Conservation (phyloP, 352 stramenopile species). For the Globisporangium lucens region DNA sequence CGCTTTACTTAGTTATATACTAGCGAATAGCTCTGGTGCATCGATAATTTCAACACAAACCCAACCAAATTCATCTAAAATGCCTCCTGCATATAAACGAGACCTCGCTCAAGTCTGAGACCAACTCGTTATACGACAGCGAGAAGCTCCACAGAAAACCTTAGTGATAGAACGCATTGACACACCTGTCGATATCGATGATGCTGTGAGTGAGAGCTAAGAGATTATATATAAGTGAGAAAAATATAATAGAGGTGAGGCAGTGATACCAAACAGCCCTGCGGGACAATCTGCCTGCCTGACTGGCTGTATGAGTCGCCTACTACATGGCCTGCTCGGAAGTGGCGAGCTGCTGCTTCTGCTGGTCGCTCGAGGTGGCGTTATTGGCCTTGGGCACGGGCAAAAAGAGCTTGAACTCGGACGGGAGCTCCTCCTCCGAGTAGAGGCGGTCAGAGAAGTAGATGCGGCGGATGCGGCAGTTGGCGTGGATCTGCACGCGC, state of each 20-base stretch:
- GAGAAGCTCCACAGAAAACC: too few species aligned
- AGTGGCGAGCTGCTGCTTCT: slow-evolving; percentile 37
- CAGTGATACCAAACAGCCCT: background rate
- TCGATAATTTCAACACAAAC: background rate
- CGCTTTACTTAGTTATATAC: background rate
- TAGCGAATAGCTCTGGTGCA: background rate
- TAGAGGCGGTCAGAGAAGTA: slow-evolving; percentile 98
- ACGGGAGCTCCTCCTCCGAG: slow-evolving; percentile 95
- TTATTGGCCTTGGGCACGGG: slow-evolving; percentile 90
- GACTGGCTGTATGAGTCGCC: slow-evolving; percentile 14
- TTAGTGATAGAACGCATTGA: too few species aligned
- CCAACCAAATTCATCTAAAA: background rate
- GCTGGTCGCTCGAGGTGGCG: slow-evolving; percentile 29
- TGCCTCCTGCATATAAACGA: too few species aligned
- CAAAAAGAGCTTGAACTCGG: slow-evolving; percentile 98
- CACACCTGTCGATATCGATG: too few species aligned
- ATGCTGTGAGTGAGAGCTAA: background rate
- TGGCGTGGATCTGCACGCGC: slow-evolving; percentile 97
- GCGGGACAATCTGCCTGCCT: background rate
- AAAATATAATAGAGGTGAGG: background rate
- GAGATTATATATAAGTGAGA: background rate
- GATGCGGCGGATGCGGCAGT: slow-evolving; percentile 96
- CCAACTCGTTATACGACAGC: too few species aligned
- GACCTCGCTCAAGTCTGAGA: too few species aligned
- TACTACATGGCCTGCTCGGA: slow-evolving; percentile 43